phyloP scores from a whole-genome alignment of 192 early-diverging fungal genomes.

The Backusella circina region DNA sequence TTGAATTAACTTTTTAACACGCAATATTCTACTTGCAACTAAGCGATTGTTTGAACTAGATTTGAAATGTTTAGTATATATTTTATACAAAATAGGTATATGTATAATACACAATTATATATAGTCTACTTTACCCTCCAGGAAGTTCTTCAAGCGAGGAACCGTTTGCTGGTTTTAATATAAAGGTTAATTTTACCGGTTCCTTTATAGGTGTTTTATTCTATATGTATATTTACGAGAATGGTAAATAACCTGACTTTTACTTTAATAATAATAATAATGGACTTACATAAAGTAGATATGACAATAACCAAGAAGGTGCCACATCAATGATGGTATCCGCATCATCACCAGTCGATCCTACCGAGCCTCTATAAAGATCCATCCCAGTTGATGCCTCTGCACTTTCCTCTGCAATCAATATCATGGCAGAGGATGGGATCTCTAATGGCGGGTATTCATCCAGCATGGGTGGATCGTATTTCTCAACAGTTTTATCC shows the following conservation, averaged over 20 bases:
- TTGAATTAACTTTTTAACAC: constrained; percentile 76
- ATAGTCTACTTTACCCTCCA: constrained; percentile 35
- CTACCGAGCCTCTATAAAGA: constrained; percentile 65
- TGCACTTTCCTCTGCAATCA: constrained; percentile 72
- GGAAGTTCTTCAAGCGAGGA: constrained; percentile 52
- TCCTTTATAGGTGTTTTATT: constrained; percentile 71
- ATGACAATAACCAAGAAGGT: constrained; percentile 83
- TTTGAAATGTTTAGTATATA: not conserved
- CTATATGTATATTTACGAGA: constrained; percentile 18
- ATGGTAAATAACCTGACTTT: not conserved
- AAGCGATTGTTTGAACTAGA: constrained; percentile 47
- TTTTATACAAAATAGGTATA: too few relatives aligned
- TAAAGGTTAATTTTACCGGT: constrained; percentile 77
- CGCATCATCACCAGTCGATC: constrained; percentile 41
- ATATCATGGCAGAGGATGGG: constrained; percentile 58
- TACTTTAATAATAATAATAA: not conserved
- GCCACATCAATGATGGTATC: constrained; percentile 61
- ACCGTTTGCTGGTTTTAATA: constrained; percentile 61
- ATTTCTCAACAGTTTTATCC: constrained; percentile 5
- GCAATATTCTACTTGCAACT: constrained; percentile 85
- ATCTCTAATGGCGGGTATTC: constrained; percentile 65
- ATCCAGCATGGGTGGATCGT: constrained; percentile 36
- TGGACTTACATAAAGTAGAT: constrained; percentile 57
- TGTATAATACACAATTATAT: not conserved
- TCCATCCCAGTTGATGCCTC: constrained; percentile 70